These are phyloP conservation scores for Cladosporium halotolerans DNA, from an alignment of 2,329 filamentous ascomycete species.

Conservation along the genomic window DNA sequence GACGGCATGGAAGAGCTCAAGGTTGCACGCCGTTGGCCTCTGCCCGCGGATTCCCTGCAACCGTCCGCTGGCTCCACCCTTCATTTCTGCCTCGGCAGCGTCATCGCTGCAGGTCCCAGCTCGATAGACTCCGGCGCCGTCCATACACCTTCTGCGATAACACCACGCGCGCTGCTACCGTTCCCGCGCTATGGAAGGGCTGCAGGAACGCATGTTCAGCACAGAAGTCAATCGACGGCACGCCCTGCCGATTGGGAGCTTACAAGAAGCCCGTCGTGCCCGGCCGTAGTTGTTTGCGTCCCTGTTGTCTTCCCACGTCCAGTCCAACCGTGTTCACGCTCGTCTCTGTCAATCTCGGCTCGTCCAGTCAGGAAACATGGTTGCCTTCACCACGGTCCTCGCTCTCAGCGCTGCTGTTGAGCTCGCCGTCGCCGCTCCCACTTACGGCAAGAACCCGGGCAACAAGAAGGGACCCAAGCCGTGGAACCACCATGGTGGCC, in stretches of 20 bases:
- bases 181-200: background rate
- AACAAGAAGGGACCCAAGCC: background rate
- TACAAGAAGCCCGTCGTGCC: conserved; percentile 3
- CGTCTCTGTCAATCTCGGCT: background rate
- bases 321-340: background rate
- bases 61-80: no score
- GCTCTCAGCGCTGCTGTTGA: conserved; percentile 4
- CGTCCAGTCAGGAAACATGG: background rate
- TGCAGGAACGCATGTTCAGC: background rate
- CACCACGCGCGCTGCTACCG: background rate
- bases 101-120: conserved; percentile 6
- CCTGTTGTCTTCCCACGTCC: background rate
- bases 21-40: no score
- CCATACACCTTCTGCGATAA: conserved; percentile 1
- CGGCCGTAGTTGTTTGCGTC: background rate
- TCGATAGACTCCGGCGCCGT: background rate
- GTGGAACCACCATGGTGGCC: conserved; percentile 6
- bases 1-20: no score
- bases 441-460: background rate
- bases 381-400: conserved; percentile 3
- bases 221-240: background rate
- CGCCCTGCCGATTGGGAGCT: background rate
- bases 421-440: conserved; percentile 7
- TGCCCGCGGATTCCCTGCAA: no score
- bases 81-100: background rate